Conservation (phyloP, 2,329 filamentous ascomycete genomes). For the Penicillium freii region DNA sequence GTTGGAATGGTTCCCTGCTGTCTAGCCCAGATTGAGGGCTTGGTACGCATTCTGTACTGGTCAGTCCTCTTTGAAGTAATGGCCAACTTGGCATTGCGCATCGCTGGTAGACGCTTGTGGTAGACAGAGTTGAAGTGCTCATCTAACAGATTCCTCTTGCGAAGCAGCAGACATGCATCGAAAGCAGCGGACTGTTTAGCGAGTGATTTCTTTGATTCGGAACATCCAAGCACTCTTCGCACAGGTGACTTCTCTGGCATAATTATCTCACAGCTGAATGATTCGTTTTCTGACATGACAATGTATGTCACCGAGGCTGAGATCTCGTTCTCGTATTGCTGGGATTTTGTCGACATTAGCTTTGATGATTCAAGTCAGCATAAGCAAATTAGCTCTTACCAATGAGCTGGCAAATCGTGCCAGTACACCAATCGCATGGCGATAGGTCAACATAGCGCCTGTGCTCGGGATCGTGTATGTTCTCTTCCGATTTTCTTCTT, state of each 20-base stretch:
- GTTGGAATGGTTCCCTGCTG: slow-evolving; percentile 47
- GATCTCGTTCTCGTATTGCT: slow-evolving; percentile 51
- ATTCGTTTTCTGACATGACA: slow-evolving; percentile 54
- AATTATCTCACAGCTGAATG: slow-evolving; percentile 74
- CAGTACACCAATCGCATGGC: slow-evolving; percentile 69
- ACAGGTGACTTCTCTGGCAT: slow-evolving; percentile 75
- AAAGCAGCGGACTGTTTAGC: slow-evolving; percentile 91
- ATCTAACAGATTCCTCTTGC: slow-evolving; percentile 66
- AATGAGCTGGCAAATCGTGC: slow-evolving; percentile 71
- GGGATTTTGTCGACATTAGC: slow-evolving; percentile 6
- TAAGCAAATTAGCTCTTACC: slow-evolving; percentile 28
- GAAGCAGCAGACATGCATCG: slow-evolving; percentile 70
- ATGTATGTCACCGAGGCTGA: slow-evolving; percentile 58
- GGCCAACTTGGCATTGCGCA: slow-evolving; percentile 84
- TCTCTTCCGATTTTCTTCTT: slow-evolving; percentile 52
- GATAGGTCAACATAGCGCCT: slow-evolving; percentile 75
- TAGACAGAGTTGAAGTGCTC: slow-evolving; percentile 71
- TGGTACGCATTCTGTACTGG: slow-evolving; percentile 73
- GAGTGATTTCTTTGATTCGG: slow-evolving; percentile 66
- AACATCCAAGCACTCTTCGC: slow-evolving; percentile 61
- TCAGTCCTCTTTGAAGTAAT: slow-evolving; percentile 74
- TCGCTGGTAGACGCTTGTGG: slow-evolving; percentile 67
- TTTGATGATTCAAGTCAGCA: not conserved
- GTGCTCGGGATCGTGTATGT: slow-evolving; percentile 63
- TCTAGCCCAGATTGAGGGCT: slow-evolving; percentile 70